These are phyloP conservation scores for Gossypium arboreum DNA, from an alignment of 345 rosid genomes.

Conservation along the genomic window DNA sequence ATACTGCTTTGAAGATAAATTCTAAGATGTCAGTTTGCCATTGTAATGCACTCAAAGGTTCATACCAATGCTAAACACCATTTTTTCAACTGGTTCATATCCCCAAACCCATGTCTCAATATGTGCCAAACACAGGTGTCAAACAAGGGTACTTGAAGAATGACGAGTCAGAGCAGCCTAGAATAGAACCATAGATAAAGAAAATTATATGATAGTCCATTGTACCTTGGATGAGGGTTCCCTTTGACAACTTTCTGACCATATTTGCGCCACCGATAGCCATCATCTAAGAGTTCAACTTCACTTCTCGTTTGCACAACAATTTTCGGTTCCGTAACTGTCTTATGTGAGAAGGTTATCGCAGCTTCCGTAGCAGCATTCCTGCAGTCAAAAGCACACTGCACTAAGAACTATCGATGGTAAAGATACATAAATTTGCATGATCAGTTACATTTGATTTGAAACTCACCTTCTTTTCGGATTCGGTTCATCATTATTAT, in stretches of 20 bases:
- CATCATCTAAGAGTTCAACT: slow-evolving; percentile 96
- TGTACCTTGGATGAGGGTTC: slow-evolving; percentile 88
- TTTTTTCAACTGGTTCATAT: background rate
- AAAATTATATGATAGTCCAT: slow-evolving; percentile 11
- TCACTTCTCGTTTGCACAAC: slow-evolving; percentile 96
- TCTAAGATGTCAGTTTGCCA: slow-evolving; percentile 1
- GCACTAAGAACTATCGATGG: background rate
- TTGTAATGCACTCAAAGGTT: background rate
- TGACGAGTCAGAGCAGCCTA: no score
- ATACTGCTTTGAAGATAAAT: background rate
- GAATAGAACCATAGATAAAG: slow-evolving; percentile 11
- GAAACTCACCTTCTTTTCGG: slow-evolving; percentile 64
- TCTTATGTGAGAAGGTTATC: slow-evolving; percentile 52
- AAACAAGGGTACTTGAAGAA: background rate
- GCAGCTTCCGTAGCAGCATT: slow-evolving; percentile 38
- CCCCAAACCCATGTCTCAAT: background rate
- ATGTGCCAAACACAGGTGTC: background rate
- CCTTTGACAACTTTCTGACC: slow-evolving; percentile 99
- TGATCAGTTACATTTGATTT: background rate
- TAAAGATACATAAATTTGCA: background rate
- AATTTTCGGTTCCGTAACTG: slow-evolving; percentile 79
- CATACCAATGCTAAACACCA: background rate
- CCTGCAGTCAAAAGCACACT: slow-evolving; percentile 34
- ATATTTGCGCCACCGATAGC: slow-evolving; percentile 96
- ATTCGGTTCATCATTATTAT: slow-evolving; percentile 54